Evolutionary conservation across 2,329 filamentous ascomycete species (phyloP).

Genomic region (Samsoniella hepiali): DNA sequence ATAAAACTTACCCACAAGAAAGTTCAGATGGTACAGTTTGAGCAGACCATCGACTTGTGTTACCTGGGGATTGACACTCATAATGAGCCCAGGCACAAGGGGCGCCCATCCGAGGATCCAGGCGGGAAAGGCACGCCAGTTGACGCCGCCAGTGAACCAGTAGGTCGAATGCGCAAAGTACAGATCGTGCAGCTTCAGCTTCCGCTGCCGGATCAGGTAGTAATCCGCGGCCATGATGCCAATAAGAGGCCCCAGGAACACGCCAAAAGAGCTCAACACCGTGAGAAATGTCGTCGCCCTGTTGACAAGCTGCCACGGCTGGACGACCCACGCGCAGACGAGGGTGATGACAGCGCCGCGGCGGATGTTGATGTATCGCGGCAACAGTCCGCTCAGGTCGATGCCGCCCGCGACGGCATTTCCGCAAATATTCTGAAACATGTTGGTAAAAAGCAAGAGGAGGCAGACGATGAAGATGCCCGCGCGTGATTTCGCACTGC

Average conservation of each 20-base stretch:
- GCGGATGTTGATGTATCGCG: conserved; percentile 28
- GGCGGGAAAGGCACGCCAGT: conserved; percentile 32
- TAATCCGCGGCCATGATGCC: conserved; percentile 32
- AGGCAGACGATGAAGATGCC: conserved; percentile 30
- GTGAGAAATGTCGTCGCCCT: conserved; percentile 27
- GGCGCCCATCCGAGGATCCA: conserved; percentile 33
- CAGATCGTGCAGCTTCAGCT: conserved; percentile 36
- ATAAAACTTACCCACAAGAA: not conserved
- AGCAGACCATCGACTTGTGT: not conserved
- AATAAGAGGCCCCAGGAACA: conserved; percentile 30
- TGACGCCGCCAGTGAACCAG: conserved; percentile 34
- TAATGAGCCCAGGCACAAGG: conserved; percentile 27
- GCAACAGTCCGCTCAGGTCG: conserved; percentile 29
- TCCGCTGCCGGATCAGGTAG: conserved; percentile 32
- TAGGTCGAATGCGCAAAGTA: conserved; percentile 35
- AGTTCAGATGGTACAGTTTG: not conserved
- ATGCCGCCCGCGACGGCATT: conserved; percentile 31
- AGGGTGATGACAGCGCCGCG: conserved; percentile 28
- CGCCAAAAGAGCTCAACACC: conserved; percentile 28
- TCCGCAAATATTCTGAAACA: conserved; percentile 30
- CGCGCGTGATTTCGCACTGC: conserved; percentile 24
- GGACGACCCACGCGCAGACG: conserved; percentile 26
- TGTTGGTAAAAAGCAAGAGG: conserved; percentile 28
- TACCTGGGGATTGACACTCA: conserved; percentile 16
- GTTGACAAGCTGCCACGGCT: conserved; percentile 32